These are phyloP conservation scores for Cardamine occulta DNA, from an alignment of 345 rosid species.

Conservation along the genomic window DNA sequence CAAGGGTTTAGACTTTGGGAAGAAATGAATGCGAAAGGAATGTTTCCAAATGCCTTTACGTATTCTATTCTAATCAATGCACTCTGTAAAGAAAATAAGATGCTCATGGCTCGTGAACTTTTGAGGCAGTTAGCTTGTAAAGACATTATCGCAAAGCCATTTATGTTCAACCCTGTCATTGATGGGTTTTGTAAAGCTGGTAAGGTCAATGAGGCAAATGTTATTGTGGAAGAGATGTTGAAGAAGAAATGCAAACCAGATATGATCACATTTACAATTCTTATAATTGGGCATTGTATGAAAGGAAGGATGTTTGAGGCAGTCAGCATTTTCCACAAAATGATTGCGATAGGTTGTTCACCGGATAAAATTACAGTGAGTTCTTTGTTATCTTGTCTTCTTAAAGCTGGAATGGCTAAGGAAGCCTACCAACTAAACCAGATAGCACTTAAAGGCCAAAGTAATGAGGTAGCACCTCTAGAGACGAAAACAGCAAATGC, in stretches of 20 bases:
- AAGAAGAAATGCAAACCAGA: conserved; percentile 79
- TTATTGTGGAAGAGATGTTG: conserved; percentile 70
- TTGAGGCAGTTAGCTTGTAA: conserved; percentile 58
- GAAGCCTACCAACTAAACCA: conserved; percentile 66
- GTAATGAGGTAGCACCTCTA: conserved; percentile 45
- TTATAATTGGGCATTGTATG: conserved; percentile 91
- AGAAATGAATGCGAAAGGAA: conserved; percentile 56
- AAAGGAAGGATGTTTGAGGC: conserved; percentile 92
- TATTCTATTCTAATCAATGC: conserved; percentile 70
- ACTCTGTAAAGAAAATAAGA: conserved; percentile 73
- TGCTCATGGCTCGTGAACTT: conserved; percentile 74
- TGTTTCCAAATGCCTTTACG: conserved; percentile 71
- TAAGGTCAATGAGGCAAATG: conserved; percentile 81
- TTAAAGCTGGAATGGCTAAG: conserved; percentile 87
- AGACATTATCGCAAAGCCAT: conserved; percentile 59
- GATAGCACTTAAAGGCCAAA: conserved; percentile 47
- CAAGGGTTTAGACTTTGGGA: conserved; percentile 70
- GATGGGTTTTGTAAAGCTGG: conserved; percentile 96
- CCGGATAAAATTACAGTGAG: conserved; percentile 69
- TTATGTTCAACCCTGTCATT: conserved; percentile 87
- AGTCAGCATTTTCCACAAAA: conserved; percentile 68
- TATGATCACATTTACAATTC: conserved; percentile 87
- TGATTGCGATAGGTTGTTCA: conserved; percentile 72
- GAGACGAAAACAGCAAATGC: conserved; percentile 49
- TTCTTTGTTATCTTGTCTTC: conserved; percentile 76